Evolutionary conservation across 164 flowering plant species (phyloP), one percentile per base, ranked within the genome.

Genomic region (Vitis rupestris): DNA sequence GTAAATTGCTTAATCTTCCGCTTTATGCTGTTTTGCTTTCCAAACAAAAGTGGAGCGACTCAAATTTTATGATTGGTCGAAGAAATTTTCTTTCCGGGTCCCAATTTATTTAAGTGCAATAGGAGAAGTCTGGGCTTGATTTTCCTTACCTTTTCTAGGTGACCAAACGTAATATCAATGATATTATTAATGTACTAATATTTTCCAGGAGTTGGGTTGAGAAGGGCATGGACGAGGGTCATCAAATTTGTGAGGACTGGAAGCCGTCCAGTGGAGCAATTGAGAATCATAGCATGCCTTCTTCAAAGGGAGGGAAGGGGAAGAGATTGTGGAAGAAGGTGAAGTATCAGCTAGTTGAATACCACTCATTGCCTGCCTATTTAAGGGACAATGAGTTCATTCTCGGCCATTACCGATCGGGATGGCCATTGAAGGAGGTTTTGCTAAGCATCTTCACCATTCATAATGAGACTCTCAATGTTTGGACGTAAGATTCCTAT

Each of bases 271-370:
- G 73, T 63, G 80, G 79, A 63, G 59, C 63, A 56, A 63, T 59
- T 58, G 86, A 82, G 73, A 70, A 77, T 57, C 14, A 64, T 59
- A 55, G 10, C 13, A 47, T 2, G 9, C 50, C 27, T 65, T 67
- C 70, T 53, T 64, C 79, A 1, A 84, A 84, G 73, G 85, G 71
- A 65, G 89, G 93, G 63, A 92, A 92, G 75, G 89, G 97, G 76
- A 91, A 86, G 84, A 87, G 87, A 71, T 69, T 93, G 68, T 93
- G 97, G 98, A 88, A 93, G 84, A 92, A 84, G 74, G 88, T 95
- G 75, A 95, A 87, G 76, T 95, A 90, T 70, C 97, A 95, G 88
- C 85, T 95, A 19, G 96, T 95, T n/a, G 99, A 95, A 68, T 95
- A 91, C 72, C 93, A 91, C 59, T 64, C 87, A 8, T 86, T 95